Evolutionary conservation across 129 eudicot genomes (phyloP), one percentile per base, ranked within the genome.

Genomic region (Flaveria sonorensis): DNA sequence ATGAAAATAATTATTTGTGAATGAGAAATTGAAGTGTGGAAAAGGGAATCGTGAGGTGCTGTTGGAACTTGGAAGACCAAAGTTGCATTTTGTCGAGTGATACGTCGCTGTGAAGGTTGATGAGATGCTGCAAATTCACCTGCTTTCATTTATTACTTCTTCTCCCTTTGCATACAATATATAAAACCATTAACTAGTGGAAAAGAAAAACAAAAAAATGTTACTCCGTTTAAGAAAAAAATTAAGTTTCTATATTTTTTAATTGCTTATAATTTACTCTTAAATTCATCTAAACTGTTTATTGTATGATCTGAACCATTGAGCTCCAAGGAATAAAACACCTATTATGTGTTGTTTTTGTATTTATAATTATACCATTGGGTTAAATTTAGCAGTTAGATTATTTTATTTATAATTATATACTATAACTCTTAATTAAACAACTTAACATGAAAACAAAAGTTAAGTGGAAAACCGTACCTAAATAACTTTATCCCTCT

Each of bases 71-170:
- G 57, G 57, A 77, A 77, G 81, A 70, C n/a, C 60, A 71, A 55
- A 28, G 76, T 78, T 78, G 48, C 82, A 47, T 78, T 69, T 69
- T 70, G 82, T 78, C 82, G 76, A 78, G 62, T 70, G 82, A 78
- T 47, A 78, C 60, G 82, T 78, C 82, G 50, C 82, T 40, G 76
- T 69, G 82, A 56, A 42, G 70, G 47, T 26, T 77, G 69, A 68
- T 75, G 71, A 52, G 63, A 71, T 52, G 48, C 76, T 72, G 76
- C 65, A 47, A 62, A 16, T 30, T 24, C 70, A 64, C 59, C 50
- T 23, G 24, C 53, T 75, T 64, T 75, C 64, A 75, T 75, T 75
- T 63, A 75, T 63, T 64, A 30, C 77, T 19, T 56, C 7, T 19
- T 4, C 59, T 45, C 11, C 64, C 16, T 52, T 72, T 52, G 51